Evolutionary conservation across 164 flowering plant genomes (phyloP).

Genomic region (Dillenia turbinata): DNA sequence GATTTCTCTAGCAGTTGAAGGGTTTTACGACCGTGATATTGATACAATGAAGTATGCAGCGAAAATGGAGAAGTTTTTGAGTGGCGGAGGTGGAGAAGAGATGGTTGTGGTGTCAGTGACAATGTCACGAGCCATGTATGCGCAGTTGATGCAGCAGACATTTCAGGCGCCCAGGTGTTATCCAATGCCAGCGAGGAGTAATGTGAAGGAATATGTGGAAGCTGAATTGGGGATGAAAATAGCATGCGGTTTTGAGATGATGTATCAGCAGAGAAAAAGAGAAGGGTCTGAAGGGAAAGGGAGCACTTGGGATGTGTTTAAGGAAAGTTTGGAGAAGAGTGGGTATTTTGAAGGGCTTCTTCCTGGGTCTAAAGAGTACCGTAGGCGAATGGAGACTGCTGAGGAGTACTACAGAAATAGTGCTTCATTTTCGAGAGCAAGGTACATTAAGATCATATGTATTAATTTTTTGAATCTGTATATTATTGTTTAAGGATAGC

Average conservation of each 20-base stretch:
- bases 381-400: conserved; percentile 68
- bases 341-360: conserved; percentile 78
- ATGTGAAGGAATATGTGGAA: conserved; percentile 41
- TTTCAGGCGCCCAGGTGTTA: conserved; percentile 87
- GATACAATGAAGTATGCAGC: conserved; percentile 88
- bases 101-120: conserved; percentile 49
- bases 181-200: conserved; percentile 57
- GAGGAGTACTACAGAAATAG: conserved; percentile 65
- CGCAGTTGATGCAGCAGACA: conserved; percentile 78
- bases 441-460: conserved; percentile 32
- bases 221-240: conserved; percentile 97
- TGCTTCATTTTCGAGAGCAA: conserved; percentile 46
- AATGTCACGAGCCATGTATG: conserved; percentile 94
- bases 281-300: conserved; percentile 71
- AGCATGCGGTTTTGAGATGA: conserved; percentile 95
- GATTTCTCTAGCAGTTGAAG: conserved; percentile 84
- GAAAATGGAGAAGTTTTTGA: conserved; percentile 72
- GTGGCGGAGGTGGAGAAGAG: conserved; percentile 54
- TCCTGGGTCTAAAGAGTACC: conserved; percentile 85
- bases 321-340: conserved; percentile 63
- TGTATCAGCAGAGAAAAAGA: conserved; percentile 62
- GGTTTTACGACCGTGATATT: conserved; percentile 83
- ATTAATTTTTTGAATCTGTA: not conserved
- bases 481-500: not conserved
- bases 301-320: conserved; percentile 66